Evolutionary conservation across 768 basidiomycete genomes (phyloP).

Genomic region (Panaeolus papilionaceus): DNA sequence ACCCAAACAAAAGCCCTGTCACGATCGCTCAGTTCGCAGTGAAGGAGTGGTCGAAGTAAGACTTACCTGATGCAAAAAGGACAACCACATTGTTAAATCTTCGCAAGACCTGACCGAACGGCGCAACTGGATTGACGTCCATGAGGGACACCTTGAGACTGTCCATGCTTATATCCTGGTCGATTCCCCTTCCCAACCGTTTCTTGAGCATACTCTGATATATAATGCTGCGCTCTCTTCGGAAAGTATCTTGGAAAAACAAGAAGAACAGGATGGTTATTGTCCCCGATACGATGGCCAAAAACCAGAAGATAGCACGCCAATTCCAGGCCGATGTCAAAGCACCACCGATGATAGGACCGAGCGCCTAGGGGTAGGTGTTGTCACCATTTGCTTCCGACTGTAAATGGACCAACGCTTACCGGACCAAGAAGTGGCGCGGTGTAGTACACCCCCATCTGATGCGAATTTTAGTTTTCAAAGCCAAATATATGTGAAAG

Average conservation of each 20-base stretch:
- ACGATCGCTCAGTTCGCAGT: not conserved
- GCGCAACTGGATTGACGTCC: constrained; percentile 76
- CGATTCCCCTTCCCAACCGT: constrained; percentile 31
- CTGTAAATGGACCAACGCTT: not conserved
- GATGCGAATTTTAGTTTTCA: not conserved
- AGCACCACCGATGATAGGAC: constrained; percentile 72
- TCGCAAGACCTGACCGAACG: constrained; percentile 62
- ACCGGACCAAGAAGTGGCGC: constrained; percentile 73
- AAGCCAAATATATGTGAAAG: too few relatives aligned
- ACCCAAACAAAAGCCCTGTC: not conserved
- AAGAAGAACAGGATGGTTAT: constrained; percentile 61
- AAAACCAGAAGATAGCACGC: constrained; percentile 83
- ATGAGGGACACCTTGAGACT: constrained; percentile 57
- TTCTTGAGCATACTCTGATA: constrained; percentile 68
- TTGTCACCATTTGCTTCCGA: not conserved
- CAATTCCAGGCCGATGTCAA: constrained; percentile 70
- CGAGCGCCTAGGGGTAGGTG: constrained; percentile 42
- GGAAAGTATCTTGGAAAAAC: constrained; percentile 81
- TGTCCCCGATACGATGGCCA: constrained; percentile 62
- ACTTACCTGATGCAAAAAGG: constrained; percentile 63
- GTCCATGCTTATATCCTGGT: constrained; percentile 25
- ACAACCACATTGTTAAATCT: constrained; percentile 70
- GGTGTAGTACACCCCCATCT: constrained; percentile 79
- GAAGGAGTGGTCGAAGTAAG: not conserved
- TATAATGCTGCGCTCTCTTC: constrained; percentile 76